A percentile compares a stretch with the other conserved stretches of the same genome.
Evolutionary conservation across 441 rosid species (phyloP).

Genomic region (Croton setiger): DNA sequence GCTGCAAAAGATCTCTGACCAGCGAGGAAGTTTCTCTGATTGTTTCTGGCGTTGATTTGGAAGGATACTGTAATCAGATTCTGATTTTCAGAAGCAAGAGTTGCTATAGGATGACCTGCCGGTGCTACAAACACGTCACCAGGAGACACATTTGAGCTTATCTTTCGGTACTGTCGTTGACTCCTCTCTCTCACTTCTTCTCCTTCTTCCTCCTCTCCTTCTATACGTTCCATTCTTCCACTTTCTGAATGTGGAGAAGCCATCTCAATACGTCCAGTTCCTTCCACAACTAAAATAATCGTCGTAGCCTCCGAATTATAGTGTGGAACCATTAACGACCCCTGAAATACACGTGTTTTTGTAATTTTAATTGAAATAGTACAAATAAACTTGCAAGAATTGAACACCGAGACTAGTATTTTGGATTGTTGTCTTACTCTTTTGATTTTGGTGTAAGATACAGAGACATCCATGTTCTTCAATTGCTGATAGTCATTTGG

Average conservation of each 20-base stretch:
- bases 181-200: slow-evolving; percentile 25
- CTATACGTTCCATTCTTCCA: neutral
- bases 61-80: slow-evolving; percentile 34
- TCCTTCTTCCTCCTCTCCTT: slow-evolving; percentile 13
- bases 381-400: neutral
- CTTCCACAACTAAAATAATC: slow-evolving; percentile 35
- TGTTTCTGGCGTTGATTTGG: slow-evolving; percentile 35
- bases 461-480: slow-evolving; percentile 30
- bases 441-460: slow-evolving; percentile 28
- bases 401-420: neutral
- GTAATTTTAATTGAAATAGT: neutral
- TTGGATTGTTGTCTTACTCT: slow-evolving; percentile 25
- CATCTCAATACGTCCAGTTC: slow-evolving; percentile 50
- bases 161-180: slow-evolving; percentile 30
- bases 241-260: slow-evolving; percentile 41
- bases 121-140: slow-evolving; percentile 50
- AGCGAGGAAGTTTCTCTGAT: slow-evolving; percentile 55
- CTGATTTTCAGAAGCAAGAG: slow-evolving; percentile 26
- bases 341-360: slow-evolving; percentile 17
- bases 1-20: slow-evolving; percentile 25
- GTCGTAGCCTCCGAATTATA: slow-evolving; percentile 36
- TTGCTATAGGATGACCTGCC: slow-evolving; percentile 45
- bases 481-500: slow-evolving; percentile 44
- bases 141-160: slow-evolving; percentile 35
- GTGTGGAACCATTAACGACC: slow-evolving; percentile 48